These are phyloP conservation scores for Meyerozyma guilliermondii DNA, from an alignment of 1,139 yeast genomes.

Conservation along the genomic window DNA sequence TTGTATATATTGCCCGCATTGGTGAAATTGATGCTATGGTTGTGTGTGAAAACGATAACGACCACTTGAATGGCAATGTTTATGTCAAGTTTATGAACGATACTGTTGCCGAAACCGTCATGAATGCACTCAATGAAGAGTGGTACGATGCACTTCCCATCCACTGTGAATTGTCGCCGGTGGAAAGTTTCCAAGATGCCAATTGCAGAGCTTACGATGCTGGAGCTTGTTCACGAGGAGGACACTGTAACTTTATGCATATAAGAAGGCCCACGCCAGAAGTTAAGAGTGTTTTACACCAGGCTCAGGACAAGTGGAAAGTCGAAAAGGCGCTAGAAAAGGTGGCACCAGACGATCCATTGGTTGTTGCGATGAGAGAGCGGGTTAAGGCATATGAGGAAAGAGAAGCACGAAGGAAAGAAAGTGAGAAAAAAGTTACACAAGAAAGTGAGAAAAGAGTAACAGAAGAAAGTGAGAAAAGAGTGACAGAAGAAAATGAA, in stretches of 20 bases:
- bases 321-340: conserved; percentile 11
- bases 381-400: not conserved
- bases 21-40: conserved; percentile 60
- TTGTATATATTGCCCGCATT: conserved; percentile 61
- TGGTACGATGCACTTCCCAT: conserved; percentile 85
- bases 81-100: conserved; percentile 57
- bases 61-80: conserved; percentile 79
- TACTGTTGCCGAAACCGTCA: conserved; percentile 58
- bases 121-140: conserved; percentile 59
- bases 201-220: conserved; percentile 68
- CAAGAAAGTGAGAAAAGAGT: not conserved
- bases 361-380: conserved; percentile 1
- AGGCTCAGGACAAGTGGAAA: conserved; percentile 32
- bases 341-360: conserved; percentile 3
- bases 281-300: conserved; percentile 34
- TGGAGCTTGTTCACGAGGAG: conserved; percentile 66
- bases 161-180: conserved; percentile 78
- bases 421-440: not conserved
- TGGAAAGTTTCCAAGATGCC: conserved; percentile 65
- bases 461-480: not conserved
- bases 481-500: not conserved
- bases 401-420: not conserved
- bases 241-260: conserved; percentile 85
- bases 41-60: conserved; percentile 80
- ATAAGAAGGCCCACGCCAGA: conserved; percentile 51